Conservation (phyloP, 805 yeast genomes). For the Ogataea degrootiae region DNA sequence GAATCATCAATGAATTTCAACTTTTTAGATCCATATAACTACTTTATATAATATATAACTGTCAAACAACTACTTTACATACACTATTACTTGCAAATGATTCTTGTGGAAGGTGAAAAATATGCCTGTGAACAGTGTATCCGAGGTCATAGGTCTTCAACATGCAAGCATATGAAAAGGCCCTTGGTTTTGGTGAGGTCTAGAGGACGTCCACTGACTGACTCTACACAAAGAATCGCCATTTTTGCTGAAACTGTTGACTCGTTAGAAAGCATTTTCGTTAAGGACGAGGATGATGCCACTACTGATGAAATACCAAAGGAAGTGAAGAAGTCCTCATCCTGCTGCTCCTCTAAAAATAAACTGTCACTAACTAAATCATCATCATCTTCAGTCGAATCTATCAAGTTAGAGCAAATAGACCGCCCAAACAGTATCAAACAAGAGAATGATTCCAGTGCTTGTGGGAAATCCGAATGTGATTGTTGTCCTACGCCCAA, state of each 20-base stretch:
- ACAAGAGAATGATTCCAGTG: not conserved
- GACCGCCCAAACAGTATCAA: too few relatives aligned
- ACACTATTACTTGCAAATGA: conserved; percentile 41
- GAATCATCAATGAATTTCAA: too few relatives aligned
- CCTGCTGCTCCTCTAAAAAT: conserved; percentile 1
- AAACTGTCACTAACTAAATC: not conserved
- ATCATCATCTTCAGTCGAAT: too few relatives aligned
- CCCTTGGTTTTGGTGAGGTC: conserved; percentile 82
- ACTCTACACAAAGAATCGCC: conserved; percentile 54
- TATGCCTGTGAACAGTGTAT: conserved; percentile 86
- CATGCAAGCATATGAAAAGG: conserved; percentile 76
- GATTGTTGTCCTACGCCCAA: not conserved
- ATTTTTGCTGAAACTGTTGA: conserved; percentile 41
- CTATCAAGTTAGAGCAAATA: too few relatives aligned
- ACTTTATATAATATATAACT: too few relatives aligned
- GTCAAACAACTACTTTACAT: not conserved
- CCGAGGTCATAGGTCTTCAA: conserved; percentile 86
- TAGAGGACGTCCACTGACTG: conserved; percentile 80
- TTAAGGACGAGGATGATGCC: not conserved
- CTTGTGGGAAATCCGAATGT: too few relatives aligned
- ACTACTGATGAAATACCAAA: not conserved
- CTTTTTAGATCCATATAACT: too few relatives aligned
- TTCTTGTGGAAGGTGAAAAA: conserved; percentile 71
- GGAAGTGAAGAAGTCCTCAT: conserved; percentile 1
- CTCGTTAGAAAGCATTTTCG: not conserved